A percentile compares a stretch with the other conserved stretches of the same genome.
These are phyloP conservation scores for Microglena sp. DNA, from an alignment of 139 green algal species.

Conservation along the genomic window DNA sequence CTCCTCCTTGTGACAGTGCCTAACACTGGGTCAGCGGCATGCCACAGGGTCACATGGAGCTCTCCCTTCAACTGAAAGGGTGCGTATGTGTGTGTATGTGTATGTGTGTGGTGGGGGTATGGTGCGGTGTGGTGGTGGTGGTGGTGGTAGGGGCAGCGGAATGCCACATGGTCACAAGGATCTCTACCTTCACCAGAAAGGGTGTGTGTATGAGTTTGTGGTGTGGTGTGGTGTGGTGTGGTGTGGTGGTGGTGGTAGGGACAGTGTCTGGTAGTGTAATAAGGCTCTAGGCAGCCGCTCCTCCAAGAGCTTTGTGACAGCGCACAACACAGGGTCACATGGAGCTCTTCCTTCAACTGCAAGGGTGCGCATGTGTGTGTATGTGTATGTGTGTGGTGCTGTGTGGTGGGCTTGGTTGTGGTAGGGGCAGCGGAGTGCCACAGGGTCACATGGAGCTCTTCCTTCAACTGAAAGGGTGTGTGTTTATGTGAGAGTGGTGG, in stretches of 20 bases:
- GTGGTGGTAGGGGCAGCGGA: neutral
- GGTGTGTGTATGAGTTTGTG: neutral
- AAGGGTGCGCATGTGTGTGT: neutral
- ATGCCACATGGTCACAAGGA: constrained; percentile 1
- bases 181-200: neutral
- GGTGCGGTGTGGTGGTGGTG: neutral
- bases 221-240: too few relatives aligned
- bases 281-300: constrained; percentile 11
- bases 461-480: neutral
- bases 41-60: constrained; percentile 28
- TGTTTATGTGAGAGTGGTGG: neutral
- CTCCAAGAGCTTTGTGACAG: constrained; percentile 2
- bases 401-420: neutral
- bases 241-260: neutral
- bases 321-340: constrained; percentile 19
- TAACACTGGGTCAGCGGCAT: constrained; percentile 11
- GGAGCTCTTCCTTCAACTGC: constrained; percentile 10
- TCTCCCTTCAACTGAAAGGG: constrained; percentile 5
- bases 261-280: too few relatives aligned
- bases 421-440: neutral
- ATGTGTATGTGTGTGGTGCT: neutral
- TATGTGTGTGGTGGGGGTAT: neutral
- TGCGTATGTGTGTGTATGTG: neutral
- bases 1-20: neutral
- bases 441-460: constrained; percentile 9